Conservation (phyloP, 768 basidiomycete species). For the Clathrus columnatus region DNA sequence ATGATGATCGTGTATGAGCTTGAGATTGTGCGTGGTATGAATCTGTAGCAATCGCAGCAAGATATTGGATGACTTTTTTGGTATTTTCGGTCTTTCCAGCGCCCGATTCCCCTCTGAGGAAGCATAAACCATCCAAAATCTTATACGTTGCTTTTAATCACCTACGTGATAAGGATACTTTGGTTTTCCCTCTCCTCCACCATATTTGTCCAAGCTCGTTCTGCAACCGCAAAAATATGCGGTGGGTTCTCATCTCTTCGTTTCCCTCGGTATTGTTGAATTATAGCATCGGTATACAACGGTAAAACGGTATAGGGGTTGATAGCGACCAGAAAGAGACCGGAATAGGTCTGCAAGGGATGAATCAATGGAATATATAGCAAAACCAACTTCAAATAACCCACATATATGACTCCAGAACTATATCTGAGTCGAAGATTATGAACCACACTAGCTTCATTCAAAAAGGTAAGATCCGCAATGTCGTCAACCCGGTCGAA, state of each 20-base stretch:
- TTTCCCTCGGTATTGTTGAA: constrained; percentile 85
- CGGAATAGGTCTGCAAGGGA: constrained; percentile 71
- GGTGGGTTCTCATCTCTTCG: constrained; percentile 80
- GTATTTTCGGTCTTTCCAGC: constrained; percentile 93
- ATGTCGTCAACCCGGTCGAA: constrained; percentile 98
- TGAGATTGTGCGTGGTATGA: constrained; percentile 44
- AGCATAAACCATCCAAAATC: constrained; percentile 11
- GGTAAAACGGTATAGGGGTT: constrained; percentile 94
- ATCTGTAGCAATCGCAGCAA: constrained; percentile 88
- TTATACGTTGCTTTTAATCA: background rate
- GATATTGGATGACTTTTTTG: constrained; percentile 99
- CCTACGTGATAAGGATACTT: constrained; percentile 74
- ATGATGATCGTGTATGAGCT: constrained; percentile 62
- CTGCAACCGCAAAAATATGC: constrained; percentile 85
- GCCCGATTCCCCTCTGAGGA: constrained; percentile 85
- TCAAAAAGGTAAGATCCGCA: constrained; percentile 93
- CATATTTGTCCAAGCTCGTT: constrained; percentile 98
- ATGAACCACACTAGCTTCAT: constrained; percentile 98
- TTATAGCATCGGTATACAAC: constrained; percentile 80
- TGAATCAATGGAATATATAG: background rate
- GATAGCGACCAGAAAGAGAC: constrained; percentile 95
- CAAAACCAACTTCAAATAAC: constrained; percentile 29
- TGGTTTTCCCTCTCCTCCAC: constrained; percentile 95
- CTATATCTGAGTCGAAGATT: constrained; percentile 89
- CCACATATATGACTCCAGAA: constrained; percentile 85